Base-by-base conservation (phyloP, 2,329 filamentous ascomycete genomes). In the Xylariaceae sp. region DNA sequence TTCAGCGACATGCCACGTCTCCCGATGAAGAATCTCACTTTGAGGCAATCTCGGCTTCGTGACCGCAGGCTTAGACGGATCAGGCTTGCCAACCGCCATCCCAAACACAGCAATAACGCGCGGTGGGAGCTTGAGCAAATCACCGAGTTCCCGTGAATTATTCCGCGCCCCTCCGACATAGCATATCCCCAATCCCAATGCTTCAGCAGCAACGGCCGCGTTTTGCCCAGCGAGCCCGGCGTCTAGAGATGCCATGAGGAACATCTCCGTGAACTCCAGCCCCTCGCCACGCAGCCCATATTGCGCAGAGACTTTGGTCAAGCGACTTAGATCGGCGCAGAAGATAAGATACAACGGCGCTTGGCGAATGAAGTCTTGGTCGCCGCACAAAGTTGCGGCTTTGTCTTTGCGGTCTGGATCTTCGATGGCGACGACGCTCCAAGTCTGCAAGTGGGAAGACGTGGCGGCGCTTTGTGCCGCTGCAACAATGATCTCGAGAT, bases 361-460 rank as follows among this genome's bases (percentile, higher is more conserved):
- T 13, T 59, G 40, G 11, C 60, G 62, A 42, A 69, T 66, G 54
- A 69, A 69, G 18, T 58, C 60, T 54, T 69, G 66, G 53, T 67
- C 57, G 33, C 58, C 63, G 39, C 62, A 61, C 3, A 70, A 55
- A 1, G 45, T 31, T 1, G 68, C 66, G 11, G 62, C 60, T 42
- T 59, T 31, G 16, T 56, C 50, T 42, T 69, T 69, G 33, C 59
- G 60, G n/a, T 48, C 53, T 4, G 59, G 45, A 36, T 68, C 62
- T 31, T 58, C 33, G 12, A 69, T 47, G 12, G 66, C 63, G 18
- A 70, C 54, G 13, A 64, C 64, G 48, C 66, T 67, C 66, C 67
- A 70, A 0, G 66, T 65, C 48, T 70, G 68, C 28, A 70, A 54
- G 53, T 69, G 69, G 7, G 65, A 69, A 13, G 67, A 70, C 2